Conservation (phyloP, 2,329 filamentous ascomycete genomes). For the Fusarium tricinctum region DNA sequence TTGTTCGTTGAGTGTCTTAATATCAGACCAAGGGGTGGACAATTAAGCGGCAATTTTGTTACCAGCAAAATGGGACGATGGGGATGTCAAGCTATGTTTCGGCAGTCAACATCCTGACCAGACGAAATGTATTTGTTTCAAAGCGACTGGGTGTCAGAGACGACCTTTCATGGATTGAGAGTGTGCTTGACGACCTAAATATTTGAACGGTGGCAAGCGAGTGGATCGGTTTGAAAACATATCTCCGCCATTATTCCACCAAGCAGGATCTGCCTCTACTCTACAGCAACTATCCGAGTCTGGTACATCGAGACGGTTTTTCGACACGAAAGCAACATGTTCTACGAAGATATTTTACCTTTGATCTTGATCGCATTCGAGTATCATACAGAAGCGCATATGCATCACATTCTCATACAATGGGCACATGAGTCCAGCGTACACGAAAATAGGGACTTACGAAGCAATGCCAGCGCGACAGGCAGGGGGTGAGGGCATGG, state of each 20-base stretch:
- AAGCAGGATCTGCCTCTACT: conserved; percentile 12
- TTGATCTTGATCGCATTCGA: conserved; percentile 12
- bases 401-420: conserved; percentile 23
- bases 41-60: neutral
- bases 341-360: conserved; percentile 15
- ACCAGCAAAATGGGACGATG: conserved; percentile 1
- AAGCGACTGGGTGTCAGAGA: conserved; percentile 4
- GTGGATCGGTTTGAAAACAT: conserved; percentile 10
- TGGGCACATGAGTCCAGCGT: conserved; percentile 22
- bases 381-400: conserved; percentile 19
- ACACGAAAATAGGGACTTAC: conserved; percentile 38
- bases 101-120: conserved; percentile 2
- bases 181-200: conserved; percentile 4
- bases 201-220: conserved; percentile 1
- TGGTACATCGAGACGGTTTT: neutral
- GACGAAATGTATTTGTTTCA: conserved; percentile 3
- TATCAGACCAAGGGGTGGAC: conserved; percentile 28
- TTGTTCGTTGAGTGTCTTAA: conserved; percentile 22
- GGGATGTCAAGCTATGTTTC: neutral
- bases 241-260: conserved; percentile 8
- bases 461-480: conserved; percentile 42
- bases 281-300: neutral
- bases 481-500: conserved; percentile 7
- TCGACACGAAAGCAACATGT: conserved; percentile 13
- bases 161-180: conserved; percentile 5